Evolutionary conservation across 257 asterid genomes (phyloP), one percentile per base, ranked within the genome.

Genomic region (Voacanga thouarsii): DNA sequence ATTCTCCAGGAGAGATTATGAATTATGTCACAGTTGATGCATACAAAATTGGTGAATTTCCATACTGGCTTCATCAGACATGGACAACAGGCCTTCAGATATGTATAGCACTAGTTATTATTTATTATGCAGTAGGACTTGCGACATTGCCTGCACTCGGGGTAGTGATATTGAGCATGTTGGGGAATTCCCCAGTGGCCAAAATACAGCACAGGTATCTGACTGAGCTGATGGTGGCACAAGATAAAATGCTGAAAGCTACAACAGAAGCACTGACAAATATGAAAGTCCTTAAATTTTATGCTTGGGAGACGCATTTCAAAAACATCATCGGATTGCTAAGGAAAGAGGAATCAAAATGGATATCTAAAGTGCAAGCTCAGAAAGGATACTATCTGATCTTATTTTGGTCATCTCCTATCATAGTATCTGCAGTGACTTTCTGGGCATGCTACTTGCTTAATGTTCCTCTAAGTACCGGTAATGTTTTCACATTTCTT

Each of bases 281-380:
- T 47, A 86, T 83, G 82, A 86, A 86, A 76, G 84, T 86, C 6
- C 69, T 86, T 65, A 86, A 86, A 55, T 75, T 83, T 4, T 84
- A 83, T 57, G 86, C 84, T 1, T 83, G 87, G 89, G 89, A 86
- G 65, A 84, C 67, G 5, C 84, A 86, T 67, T 86, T 86, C 65
- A 82, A 79, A 77, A 71, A 82, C 49, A 80, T 16, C 0, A 82
- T 86, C 4, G 78, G 72, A n/a, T 12, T 12, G 14, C 61, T 81
- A 43, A 83, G 89, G 77, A 33, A 67, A 47, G 83, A 76, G 33
- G 89, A 84, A 70, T 71, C 16, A 1, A 75, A 53, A 49, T 84
- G 87, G 83, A 39, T 83, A 56, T 45, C 51, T 24, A 59, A 68
- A 47, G 79, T 82, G 51, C 83, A 73, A 26, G 59, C 73, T 28